Evolutionary conservation across 2,329 filamentous ascomycete species (phyloP), one percentile per base, ranked within the genome.

Genomic region (Hymenoscyphus fraxineus): DNA sequence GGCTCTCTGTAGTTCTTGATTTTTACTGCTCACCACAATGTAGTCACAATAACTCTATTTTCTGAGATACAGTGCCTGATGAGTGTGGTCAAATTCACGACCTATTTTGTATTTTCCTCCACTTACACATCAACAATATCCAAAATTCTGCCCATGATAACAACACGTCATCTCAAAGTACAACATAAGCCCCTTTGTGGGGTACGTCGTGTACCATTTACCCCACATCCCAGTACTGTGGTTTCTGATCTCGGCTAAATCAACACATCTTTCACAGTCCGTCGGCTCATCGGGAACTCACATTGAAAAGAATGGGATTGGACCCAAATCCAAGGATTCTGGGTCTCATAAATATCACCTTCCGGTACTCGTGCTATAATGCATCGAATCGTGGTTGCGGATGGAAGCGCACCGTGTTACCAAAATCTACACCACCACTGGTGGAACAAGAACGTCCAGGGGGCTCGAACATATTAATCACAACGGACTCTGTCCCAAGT

Each of bases 171-270:
- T 51, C 12, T 3, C 44, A 51, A 47, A 40, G 31, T 22, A 59
- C 58, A 2, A 9, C 39, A 41, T 31, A 59, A 59, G 58, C 44
- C 38, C 2, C 22, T 59, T 60, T 60, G 59, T 60, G 59, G 59
- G 59, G 59, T 60, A 38, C 59, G 41, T 60, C 13, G 59, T 38
- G 32, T 39, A 32, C 16, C 32, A 60, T 60, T 60, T 60, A 60
- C 40, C 58, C 58, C 58, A 60, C 7, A 39, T 44, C 22, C 58
- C n/a, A 31, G 41, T 19, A 60, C 7, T 19, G 40, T 13, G 44
- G 44, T n/a, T 41, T 60, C 13, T 27, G 54, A 44, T 63, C n/a
- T 54, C 64, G 64, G 64, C 64, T 65, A 63, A 65, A 65, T 41
- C 51, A 47, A 60, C 6, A 44, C 13, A 40, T 27, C 59, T 57